Evolutionary conservation across 208 protist genomes (phyloP), one percentile per base, ranked within the genome.

Genomic region (Naegleria gruberi): DNA sequence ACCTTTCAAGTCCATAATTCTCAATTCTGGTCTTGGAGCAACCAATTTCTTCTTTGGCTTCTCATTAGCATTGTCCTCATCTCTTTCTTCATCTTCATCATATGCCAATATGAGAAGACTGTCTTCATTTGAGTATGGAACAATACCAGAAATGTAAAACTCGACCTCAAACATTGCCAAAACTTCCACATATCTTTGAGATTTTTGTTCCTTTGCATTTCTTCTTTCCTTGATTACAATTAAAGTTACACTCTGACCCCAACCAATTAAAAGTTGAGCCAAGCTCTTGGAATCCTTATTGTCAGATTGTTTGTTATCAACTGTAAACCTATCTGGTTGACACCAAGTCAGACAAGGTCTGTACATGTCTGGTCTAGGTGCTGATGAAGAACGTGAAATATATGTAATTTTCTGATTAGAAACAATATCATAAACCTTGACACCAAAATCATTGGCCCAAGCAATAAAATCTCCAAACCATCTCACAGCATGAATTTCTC

Each of bases 371-470:
- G 92, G 89, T 73, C 91, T 91, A 41, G 91, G 90, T 44, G 90
- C 89, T 19, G 82, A 89, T 41, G 90, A 43, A 1, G 90, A 57
- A 41, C 94, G 82, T 7, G 94, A 91, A 83, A 97, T 95, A 85
- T 91, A 95, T 4, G 93, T 92, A 65, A 97, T 96, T 41, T 95
- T 90, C 82, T 94, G 89, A 41, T 95, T 90, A 4, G 85, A 85
- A 4, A n/a, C 45, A 41, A 82, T 87, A 90, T 97, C 95, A 90
- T 93, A 97, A 34, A 97, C 93, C 55, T 96, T 95, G 4, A 96
- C 92, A 46, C 93, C 90, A 1, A 91, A 40, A 45, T 96, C 94
- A 90, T 96, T 96, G 12, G 94, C 94, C 95, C 95, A 97, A 1
- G 94, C 95, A 42, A 97, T 94, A 17, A 95, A 92, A 4, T 87